Percentiles rank a stretch among this genome's conserved stretches.
These are phyloP conservation scores for Pleurotus djamor DNA, from an alignment of 768 basidiomycete genomes.

Conservation along the genomic window DNA sequence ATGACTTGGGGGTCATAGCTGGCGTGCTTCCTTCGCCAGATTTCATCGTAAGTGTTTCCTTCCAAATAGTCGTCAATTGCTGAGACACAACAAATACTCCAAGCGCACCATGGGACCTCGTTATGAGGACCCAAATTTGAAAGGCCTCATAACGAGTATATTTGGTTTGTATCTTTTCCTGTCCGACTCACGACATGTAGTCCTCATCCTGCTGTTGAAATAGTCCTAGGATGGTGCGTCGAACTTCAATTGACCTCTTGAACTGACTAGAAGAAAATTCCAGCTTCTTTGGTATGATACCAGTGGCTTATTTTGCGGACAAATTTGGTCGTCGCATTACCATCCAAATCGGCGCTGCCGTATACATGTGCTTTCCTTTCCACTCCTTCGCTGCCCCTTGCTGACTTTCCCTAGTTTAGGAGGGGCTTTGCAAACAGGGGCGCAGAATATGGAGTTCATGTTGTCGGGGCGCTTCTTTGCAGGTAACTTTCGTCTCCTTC, in stretches of 20 bases:
- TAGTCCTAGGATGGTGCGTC: slow-evolving; percentile 36
- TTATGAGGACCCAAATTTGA: slow-evolving; percentile 29
- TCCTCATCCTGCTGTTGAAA: not conserved
- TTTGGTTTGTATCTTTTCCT: slow-evolving; percentile 24
- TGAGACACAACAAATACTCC: too few species aligned
- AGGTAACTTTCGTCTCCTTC: slow-evolving; percentile 18
- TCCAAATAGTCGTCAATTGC: not conserved
- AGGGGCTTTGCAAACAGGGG: slow-evolving; percentile 44
- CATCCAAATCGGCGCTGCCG: slow-evolving; percentile 34
- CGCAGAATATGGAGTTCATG: slow-evolving; percentile 45
- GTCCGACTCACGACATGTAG: not conserved
- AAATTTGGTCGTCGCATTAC: slow-evolving; percentile 33
- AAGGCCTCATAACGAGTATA: slow-evolving; percentile 39
- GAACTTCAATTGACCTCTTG: too few species aligned
- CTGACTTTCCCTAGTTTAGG: slow-evolving; percentile 26
- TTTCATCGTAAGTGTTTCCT: slow-evolving; percentile 24
- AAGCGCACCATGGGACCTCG: slow-evolving; percentile 33
- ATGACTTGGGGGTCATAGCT: slow-evolving; percentile 51
- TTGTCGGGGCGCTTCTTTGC: slow-evolving; percentile 50
- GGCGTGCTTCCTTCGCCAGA: slow-evolving; percentile 37
- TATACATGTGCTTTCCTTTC: slow-evolving; percentile 30
- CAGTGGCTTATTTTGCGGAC: slow-evolving; percentile 38
- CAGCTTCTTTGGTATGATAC: slow-evolving; percentile 43
- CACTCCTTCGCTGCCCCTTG: not conserved
- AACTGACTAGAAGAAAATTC: not conserved